These are phyloP conservation scores for Limtongia smithiae DNA, from an alignment of 805 yeast species.

Conservation along the genomic window DNA sequence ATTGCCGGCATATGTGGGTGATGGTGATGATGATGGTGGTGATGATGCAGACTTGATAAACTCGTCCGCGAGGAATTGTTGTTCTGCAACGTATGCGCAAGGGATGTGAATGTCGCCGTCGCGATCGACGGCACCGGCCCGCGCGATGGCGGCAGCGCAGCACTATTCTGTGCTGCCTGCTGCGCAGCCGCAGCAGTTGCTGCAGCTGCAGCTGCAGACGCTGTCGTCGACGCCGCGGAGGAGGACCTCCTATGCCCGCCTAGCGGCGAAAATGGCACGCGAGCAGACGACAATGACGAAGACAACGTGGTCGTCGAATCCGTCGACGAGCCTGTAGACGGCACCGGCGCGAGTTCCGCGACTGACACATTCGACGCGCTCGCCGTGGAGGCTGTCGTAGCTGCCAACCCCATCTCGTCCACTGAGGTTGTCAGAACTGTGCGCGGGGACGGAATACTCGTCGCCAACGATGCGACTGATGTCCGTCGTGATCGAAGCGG, in stretches of 20 bases:
- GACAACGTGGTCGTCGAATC: not conserved
- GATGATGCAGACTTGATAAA: slow-evolving; percentile 5
- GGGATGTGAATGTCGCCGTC: slow-evolving; percentile 21
- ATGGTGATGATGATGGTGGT: slow-evolving; percentile 10
- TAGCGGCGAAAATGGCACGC: too few relatives aligned
- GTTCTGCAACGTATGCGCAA: slow-evolving; percentile 5
- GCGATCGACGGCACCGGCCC: slow-evolving; percentile 18
- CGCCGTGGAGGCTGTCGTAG: not conserved
- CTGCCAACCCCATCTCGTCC: slow-evolving; percentile 2
- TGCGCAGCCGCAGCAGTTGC: not conserved
- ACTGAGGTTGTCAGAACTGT: not conserved
- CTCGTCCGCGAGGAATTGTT: not conserved
- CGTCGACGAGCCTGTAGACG: too few relatives aligned
- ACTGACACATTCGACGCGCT: not conserved
- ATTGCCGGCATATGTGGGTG: slow-evolving; percentile 3
- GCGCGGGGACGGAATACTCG: too few relatives aligned
- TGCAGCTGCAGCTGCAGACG: not conserved
- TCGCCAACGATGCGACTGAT: too few relatives aligned
- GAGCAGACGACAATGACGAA: not conserved
- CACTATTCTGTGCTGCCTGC: slow-evolving; percentile 5
- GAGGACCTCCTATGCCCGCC: too few relatives aligned
- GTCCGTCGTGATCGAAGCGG: too few relatives aligned
- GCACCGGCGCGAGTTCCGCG: not conserved
- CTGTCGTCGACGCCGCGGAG: slow-evolving; percentile 1
- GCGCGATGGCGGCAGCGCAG: slow-evolving; percentile 1